Percentiles rank a stretch among this genome's conserved stretches.
Conservation (phyloP, 1,139 yeast genomes). For the Geotrichum bryndzae region DNA sequence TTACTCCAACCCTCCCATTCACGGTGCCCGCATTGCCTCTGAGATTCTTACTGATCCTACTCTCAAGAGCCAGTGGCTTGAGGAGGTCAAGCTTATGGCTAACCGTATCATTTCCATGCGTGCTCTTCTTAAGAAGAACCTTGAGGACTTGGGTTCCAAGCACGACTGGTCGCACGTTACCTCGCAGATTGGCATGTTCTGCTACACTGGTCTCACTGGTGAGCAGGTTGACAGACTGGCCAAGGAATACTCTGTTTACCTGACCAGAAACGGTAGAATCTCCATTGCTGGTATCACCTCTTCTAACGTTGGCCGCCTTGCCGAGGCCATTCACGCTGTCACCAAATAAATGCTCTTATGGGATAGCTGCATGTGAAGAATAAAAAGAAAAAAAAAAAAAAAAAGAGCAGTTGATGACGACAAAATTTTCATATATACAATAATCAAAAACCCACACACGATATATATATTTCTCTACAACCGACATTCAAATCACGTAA, state of each 20-base stretch:
- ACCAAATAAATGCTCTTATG: constrained; percentile 15
- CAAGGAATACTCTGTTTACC: constrained; percentile 68
- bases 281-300: constrained; percentile 91
- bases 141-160: constrained; percentile 66
- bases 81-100: constrained; percentile 83
- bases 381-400: not conserved
- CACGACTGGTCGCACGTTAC: constrained; percentile 93
- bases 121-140: constrained; percentile 51
- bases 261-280: constrained; percentile 73
- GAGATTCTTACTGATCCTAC: constrained; percentile 60
- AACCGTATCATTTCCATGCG: constrained; percentile 79
- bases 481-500: not conserved
- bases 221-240: constrained; percentile 80
- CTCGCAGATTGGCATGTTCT: constrained; percentile 92
- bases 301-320: constrained; percentile 70
- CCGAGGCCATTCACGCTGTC: constrained; percentile 58
- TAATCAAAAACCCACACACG: not conserved
- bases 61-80: constrained; percentile 74
- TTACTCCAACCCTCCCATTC: constrained; percentile 90
- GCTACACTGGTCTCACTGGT: constrained; percentile 78
- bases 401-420: not conserved
- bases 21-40: constrained; percentile 90
- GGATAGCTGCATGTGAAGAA: not conserved
- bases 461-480: too few species aligned
- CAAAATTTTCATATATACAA: not conserved